These are phyloP conservation scores for Anastatica hierochuntica DNA, from an alignment of 345 rosid genomes.

Conservation along the genomic window DNA sequence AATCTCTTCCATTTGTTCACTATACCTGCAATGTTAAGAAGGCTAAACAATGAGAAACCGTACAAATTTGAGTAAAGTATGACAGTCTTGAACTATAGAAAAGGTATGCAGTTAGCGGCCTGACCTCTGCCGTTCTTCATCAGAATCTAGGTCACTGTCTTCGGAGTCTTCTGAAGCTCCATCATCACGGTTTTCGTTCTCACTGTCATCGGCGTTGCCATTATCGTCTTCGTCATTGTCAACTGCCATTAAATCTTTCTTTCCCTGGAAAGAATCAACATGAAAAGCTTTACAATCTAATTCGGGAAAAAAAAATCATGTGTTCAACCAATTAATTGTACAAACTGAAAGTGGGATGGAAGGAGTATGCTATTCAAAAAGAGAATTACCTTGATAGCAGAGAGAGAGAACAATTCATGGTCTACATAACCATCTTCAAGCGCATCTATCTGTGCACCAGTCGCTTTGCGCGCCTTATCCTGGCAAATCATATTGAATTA, in stretches of 20 bases:
- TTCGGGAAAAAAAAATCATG: too few relatives aligned
- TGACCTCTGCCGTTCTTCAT: constrained; percentile 69
- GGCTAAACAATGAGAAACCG: background rate
- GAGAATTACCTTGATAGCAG: constrained; percentile 92
- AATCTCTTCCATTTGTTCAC: constrained; percentile 62
- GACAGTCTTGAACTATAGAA: background rate
- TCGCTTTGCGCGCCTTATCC: constrained; percentile 82
- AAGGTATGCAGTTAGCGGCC: background rate
- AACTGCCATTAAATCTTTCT: constrained; percentile 72
- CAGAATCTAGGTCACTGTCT: constrained; percentile 62
- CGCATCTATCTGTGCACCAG: constrained; percentile 68
- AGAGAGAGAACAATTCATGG: constrained; percentile 75
- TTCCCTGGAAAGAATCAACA: constrained; percentile 47
- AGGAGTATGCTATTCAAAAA: background rate
- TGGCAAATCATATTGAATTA: constrained; percentile 23
- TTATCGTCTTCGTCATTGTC: constrained; percentile 49
- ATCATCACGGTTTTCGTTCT: constrained; percentile 36
- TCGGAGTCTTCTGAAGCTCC: constrained; percentile 34
- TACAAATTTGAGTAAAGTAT: background rate
- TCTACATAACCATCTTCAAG: constrained; percentile 76
- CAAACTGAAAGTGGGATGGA: background rate
- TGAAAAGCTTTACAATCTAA: background rate
- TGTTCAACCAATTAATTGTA: background rate
- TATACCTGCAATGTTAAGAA: constrained; percentile 43
- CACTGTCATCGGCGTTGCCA: constrained; percentile 35